Conservation (phyloP, 306 rosid genomes). For the Vicia faba region DNA sequence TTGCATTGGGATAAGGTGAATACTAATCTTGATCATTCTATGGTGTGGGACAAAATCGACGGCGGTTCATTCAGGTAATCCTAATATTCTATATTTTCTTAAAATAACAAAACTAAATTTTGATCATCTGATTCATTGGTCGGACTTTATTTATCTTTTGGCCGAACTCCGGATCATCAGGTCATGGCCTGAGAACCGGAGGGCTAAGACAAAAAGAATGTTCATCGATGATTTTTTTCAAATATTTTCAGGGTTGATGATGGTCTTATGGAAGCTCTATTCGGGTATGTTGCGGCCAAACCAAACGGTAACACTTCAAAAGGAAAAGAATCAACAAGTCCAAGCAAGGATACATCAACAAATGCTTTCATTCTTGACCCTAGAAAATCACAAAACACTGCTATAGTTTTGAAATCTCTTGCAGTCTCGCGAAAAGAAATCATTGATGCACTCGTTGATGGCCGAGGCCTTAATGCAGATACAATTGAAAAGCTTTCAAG, state of each 20-base stretch:
- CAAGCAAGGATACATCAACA: constrained; percentile 36
- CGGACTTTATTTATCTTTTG: too few relatives aligned
- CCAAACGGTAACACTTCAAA: constrained; percentile 46
- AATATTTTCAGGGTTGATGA: constrained; percentile 70
- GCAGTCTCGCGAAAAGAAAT: constrained; percentile 59
- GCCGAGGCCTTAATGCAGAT: constrained; percentile 70
- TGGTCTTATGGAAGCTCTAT: constrained; percentile 92
- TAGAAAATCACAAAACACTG: constrained; percentile 82
- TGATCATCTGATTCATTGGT: too few relatives aligned
- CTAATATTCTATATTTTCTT: constrained; percentile 8
- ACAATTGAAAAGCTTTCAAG: constrained; percentile 77
- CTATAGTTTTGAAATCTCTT: constrained; percentile 76
- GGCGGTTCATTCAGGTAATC: constrained; percentile 81
- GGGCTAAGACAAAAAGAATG: background rate
- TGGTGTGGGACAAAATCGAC: constrained; percentile 92
- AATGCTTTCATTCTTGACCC: constrained; percentile 63
- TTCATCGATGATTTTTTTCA: constrained; percentile 2
- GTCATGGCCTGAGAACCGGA: background rate
- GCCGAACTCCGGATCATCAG: too few relatives aligned
- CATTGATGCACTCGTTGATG: constrained; percentile 67
- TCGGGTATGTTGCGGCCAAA: constrained; percentile 64
- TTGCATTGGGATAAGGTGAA: constrained; percentile 92
- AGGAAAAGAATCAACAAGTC: constrained; percentile 37
- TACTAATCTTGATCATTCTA: constrained; percentile 72
- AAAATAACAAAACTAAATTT: too few relatives aligned